Evolutionary conservation across 2,329 filamentous ascomycete species (phyloP).

Genomic region (Xylaria sp.): DNA sequence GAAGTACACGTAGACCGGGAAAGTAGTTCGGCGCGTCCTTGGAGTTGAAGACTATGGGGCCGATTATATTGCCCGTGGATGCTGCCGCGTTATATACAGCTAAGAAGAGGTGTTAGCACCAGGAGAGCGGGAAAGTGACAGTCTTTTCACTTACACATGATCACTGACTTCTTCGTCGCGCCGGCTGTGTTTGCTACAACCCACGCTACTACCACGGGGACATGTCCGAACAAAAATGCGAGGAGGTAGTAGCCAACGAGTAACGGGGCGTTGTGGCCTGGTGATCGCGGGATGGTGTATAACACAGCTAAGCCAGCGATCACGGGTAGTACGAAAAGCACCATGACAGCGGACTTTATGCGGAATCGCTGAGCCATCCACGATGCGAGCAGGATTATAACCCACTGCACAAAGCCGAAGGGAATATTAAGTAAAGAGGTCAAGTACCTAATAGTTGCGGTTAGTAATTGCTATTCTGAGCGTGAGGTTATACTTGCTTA

Average conservation of each 20-base stretch:
- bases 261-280: constrained; percentile 57
- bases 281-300: constrained; percentile 60
- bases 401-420: constrained; percentile 69
- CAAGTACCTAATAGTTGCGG: constrained; percentile 48
- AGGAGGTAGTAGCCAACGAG: constrained; percentile 73
- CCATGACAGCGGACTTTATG: constrained; percentile 66
- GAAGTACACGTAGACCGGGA: constrained; percentile 64
- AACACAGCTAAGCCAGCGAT: constrained; percentile 68
- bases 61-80: constrained; percentile 73
- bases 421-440: constrained; percentile 74
- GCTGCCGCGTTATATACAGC: constrained; percentile 70
- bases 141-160: constrained; percentile 57
- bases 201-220: constrained; percentile 74
- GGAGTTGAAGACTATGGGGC: constrained; percentile 69
- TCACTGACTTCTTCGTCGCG: constrained; percentile 72
- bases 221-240: constrained; percentile 72
- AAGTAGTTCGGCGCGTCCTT: constrained; percentile 68
- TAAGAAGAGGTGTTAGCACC: neutral
- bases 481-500: constrained; percentile 46
- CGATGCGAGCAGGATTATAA: constrained; percentile 67
- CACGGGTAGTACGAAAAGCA: constrained; percentile 66
- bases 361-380: constrained; percentile 66
- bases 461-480: neutral
- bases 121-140: neutral
- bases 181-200: constrained; percentile 75